Evolutionary conservation across 768 basidiomycete species (phyloP).

Genomic region (Suillus cothurnatus): DNA sequence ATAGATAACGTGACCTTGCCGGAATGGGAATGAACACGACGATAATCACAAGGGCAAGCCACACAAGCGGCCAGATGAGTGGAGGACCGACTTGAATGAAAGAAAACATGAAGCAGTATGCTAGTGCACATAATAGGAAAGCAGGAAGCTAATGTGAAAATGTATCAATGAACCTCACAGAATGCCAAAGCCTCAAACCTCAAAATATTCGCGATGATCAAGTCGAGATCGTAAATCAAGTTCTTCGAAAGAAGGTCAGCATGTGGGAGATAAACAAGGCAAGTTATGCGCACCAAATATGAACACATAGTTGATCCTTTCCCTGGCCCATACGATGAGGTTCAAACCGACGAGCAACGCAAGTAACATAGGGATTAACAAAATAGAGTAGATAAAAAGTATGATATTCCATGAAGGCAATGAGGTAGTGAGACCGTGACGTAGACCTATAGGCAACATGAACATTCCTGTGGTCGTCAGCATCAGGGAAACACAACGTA

Average conservation of each 20-base stretch:
- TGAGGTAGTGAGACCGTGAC: constrained; percentile 46
- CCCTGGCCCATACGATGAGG: constrained; percentile 69
- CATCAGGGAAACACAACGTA: constrained; percentile 35
- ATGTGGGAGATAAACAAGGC: background rate
- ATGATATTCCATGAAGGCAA: constrained; percentile 76
- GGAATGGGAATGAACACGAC: constrained; percentile 80
- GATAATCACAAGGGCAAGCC: constrained; percentile 64
- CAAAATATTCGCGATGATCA: constrained; percentile 79
- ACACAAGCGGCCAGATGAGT: constrained; percentile 77
- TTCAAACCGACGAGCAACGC: constrained; percentile 82
- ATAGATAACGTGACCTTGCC: constrained; percentile 30
- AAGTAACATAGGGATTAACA: constrained; percentile 77
- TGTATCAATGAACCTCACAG: constrained; percentile 8
- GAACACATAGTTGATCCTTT: constrained; percentile 92
- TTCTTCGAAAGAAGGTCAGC: constrained; percentile 42
- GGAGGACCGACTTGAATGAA: constrained; percentile 72
- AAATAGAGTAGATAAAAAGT: constrained; percentile 74
- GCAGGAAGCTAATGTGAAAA: constrained; percentile 62
- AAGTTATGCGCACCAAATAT: constrained; percentile 65
- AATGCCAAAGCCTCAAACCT: constrained; percentile 40
- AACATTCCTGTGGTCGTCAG: background rate
- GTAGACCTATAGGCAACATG: constrained; percentile 47
- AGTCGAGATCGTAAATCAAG: constrained; percentile 69
- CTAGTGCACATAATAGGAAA: constrained; percentile 73
- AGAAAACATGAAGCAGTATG: constrained; percentile 84